Conservation (phyloP, 2,329 filamentous ascomycete genomes). For the Ascosphaera apis region DNA sequence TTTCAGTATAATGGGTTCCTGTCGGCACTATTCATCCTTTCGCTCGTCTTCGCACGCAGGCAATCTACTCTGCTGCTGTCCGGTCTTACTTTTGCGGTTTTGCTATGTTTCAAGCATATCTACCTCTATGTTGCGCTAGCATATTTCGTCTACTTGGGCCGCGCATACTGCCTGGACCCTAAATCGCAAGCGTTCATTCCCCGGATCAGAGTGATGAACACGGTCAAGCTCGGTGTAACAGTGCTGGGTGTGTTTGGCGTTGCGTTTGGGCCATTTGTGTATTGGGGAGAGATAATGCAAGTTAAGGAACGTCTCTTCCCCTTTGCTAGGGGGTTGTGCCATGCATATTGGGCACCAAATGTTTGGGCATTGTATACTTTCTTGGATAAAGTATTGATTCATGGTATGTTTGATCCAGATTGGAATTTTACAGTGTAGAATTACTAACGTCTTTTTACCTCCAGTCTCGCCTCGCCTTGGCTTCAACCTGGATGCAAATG, state of each 20-base stretch:
- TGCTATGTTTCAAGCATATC: constrained; percentile 94
- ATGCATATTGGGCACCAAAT: constrained; percentile 97
- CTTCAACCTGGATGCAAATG: constrained; percentile 23
- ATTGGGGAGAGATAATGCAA: constrained; percentile 63
- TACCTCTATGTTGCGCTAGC: constrained; percentile 91
- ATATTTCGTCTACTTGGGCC: constrained; percentile 84
- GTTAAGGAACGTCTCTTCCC: constrained; percentile 70
- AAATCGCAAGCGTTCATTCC: constrained; percentile 37
- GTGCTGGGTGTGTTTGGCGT: constrained; percentile 47
- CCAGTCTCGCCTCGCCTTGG: background rate
- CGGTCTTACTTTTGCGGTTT: constrained; percentile 58
- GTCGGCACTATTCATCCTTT: constrained; percentile 74
- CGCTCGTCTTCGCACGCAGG: constrained; percentile 58
- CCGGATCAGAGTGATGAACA: constrained; percentile 53
- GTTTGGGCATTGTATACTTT: constrained; percentile 96
- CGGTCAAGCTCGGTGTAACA: constrained; percentile 55
- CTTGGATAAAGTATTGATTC: constrained; percentile 59
- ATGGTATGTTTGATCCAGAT: constrained; percentile 30
- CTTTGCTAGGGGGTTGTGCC: constrained; percentile 79
- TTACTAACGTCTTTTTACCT: background rate
- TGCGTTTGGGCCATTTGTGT: constrained; percentile 77
- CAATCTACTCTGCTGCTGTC: constrained; percentile 53
- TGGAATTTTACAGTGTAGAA: background rate
- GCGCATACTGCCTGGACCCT: constrained; percentile 64
- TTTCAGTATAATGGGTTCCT: constrained; percentile 98